Base-by-base conservation (phyloP, 306 rosid species). In the Vicia villosa region DNA sequence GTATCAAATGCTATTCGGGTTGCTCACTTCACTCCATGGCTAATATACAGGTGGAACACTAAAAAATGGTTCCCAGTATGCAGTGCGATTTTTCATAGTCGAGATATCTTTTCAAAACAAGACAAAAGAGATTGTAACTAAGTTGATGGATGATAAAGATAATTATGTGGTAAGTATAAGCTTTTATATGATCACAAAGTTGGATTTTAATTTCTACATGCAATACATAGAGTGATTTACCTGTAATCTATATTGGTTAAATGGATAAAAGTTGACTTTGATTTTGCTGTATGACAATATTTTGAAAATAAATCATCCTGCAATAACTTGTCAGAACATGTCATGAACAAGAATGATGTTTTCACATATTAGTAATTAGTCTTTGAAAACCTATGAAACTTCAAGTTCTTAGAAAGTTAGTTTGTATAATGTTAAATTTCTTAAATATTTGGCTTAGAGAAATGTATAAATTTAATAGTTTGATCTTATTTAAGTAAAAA, bases 31-130 rank as follows among this genome's bases (percentile, higher is more conserved):
- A 20, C 56, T 3, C 97, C 98, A 2, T 88, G 95, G 97, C 92
- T 94, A 55, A 88, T 94, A 24, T 83, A 90, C 72, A 87, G 95
- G 94, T 90, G 98, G 98, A 85, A 88, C 77, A 88, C 97, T 47
- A 92, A 94, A 75, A 84, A 56, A 74, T 90, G 90, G 95, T 88
- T 94, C 78, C 96, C 96, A 0, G 3, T 32, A 24, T 8, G 8
- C 12, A 41, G 66, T 56, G 30, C 37, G 5, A 40, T 79, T 54
- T 22, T 42, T 66, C 8, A 7, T 13, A 38, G 50, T 70, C 21
- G 6, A 61, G 62, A 66, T 66, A 0, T 74, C 47, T 24, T 78
- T 74, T 82, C 86, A 32, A 36, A 3, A 51, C 76, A 79, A 71
- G 86, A 82, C 75, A n/a, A 75, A 37, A 30, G 70, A 70, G 72